Base-by-base conservation (phyloP, 345 rosid species). In the Pugionium dolabratum region DNA sequence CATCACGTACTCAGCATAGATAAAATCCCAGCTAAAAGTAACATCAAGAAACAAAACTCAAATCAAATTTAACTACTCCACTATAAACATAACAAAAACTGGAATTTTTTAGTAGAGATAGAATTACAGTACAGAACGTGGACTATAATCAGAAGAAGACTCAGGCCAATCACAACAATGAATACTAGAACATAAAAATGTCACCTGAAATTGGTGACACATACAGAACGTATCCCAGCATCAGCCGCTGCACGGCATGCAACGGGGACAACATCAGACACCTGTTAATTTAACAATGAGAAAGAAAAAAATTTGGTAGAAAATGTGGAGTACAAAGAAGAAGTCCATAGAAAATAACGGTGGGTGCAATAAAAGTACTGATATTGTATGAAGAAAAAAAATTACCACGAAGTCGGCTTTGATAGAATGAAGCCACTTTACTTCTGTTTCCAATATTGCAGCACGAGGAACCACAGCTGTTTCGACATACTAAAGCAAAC, bases 201-300 rank as follows among this genome's bases (percentile, higher is more conserved):
- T 74, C 67, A 90, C 99, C 99, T 94, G 78, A 94, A 94, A 82
- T 94, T 94, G 73, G 99, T 86, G 67, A 90, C 95, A 76, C 99
- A 94, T 48, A 87, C 95, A 54, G 97, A 88, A 54, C 96, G 96
- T 75, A 90, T 86, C 64, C 99, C 99, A 71, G 99, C 99, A 83
- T 94, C 95, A 72, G 99, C 97, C 6, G 99, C 99, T 6, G 99
- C 96, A 66, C 92, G 86, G 63, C 99, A 94, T 7, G 97, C 97
- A 44, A 94, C 95, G 2, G 99, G 95, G 62, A 94, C 97, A 54
- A 87, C 99, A 87, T 94, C 97, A 10, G 99, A 90, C 75, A 94
- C 91, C 97, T 94, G 83, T 60, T 65, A n/a, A n/a, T 41, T 52
- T 1, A 43, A 36, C 62, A 55, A n/a, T n/a, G n/a, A n/a, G n/a